Percentiles rank a stretch among this genome's conserved stretches.
These are phyloP conservation scores for Lactarius akahatsu DNA, from an alignment of 768 basidiomycete species.

Conservation along the genomic window DNA sequence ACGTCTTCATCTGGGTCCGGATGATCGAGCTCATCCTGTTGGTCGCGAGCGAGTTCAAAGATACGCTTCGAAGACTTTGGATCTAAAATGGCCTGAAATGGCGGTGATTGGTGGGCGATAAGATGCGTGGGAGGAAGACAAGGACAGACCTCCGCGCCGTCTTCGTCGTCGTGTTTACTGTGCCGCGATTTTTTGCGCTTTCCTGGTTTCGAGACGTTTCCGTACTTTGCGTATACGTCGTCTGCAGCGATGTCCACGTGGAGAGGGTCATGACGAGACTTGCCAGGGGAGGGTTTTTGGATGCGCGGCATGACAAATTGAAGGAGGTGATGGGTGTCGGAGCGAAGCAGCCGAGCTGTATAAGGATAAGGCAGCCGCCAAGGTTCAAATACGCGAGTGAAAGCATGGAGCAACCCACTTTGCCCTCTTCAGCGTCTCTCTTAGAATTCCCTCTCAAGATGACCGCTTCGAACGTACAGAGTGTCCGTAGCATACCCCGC, in stretches of 20 bases:
- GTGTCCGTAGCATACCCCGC: conserved; percentile 6
- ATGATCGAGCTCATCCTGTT: conserved; percentile 82
- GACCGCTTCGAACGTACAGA: conserved; percentile 18
- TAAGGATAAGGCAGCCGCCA: neutral
- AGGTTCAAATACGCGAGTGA: neutral
- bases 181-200: conserved; percentile 65
- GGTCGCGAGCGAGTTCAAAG: conserved; percentile 87
- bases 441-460: conserved; percentile 18
- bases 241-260: conserved; percentile 82
- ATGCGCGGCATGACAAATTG: conserved; percentile 59
- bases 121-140: conserved; percentile 6
- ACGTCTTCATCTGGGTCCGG: conserved; percentile 33
- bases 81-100: conserved; percentile 63
- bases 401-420: neutral
- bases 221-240: conserved; percentile 74
- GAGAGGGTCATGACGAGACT: conserved; percentile 82
- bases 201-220: conserved; percentile 69
- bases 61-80: conserved; percentile 83
- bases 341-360: neutral
- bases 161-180: conserved; percentile 41
- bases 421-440: neutral
- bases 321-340: neutral
- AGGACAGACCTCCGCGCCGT: conserved; percentile 40
- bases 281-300: conserved; percentile 47
- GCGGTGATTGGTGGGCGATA: conserved; percentile 2